Percentiles rank a stretch among this genome's conserved stretches.
Conservation (phyloP, 371 early-diverging fungal genomes). For the Parasitella parasitica region DNA sequence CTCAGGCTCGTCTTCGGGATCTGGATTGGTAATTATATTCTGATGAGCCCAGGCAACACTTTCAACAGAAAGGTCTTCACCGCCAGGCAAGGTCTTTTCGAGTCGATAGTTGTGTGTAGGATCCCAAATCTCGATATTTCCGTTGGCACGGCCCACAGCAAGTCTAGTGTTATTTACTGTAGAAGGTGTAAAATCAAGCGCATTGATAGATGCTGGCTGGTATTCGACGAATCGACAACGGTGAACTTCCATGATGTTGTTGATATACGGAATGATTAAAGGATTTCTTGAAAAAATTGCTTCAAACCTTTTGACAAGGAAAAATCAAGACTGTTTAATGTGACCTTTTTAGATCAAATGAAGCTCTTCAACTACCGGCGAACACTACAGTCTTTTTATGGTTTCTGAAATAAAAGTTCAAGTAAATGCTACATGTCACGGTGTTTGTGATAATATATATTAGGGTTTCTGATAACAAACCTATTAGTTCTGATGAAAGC, state of each 20-base stretch:
- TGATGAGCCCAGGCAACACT: conserved; percentile 87
- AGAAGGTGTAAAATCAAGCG: conserved; percentile 73
- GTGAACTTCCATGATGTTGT: conserved; percentile 72
- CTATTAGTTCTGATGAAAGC: too few relatives aligned
- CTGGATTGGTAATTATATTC: conserved; percentile 55
- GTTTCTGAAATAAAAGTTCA: too few relatives aligned
- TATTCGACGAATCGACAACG: conserved; percentile 91
- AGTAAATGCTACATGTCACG: too few relatives aligned
- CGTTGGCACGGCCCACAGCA: conserved; percentile 89
- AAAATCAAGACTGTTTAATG: background rate
- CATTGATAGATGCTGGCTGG: conserved; percentile 82
- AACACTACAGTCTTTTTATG: too few relatives aligned
- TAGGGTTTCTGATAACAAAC: too few relatives aligned
- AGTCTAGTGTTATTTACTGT: conserved; percentile 52
- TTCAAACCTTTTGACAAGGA: background rate
- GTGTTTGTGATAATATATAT: too few relatives aligned
- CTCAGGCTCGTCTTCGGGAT: conserved; percentile 59
- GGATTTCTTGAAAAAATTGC: background rate
- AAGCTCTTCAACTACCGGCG: too few relatives aligned
- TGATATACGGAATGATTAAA: background rate
- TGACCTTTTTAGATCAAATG: background rate
- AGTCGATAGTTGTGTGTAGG: conserved; percentile 63
- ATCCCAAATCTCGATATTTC: conserved; percentile 93
- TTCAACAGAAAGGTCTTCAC: conserved; percentile 74
- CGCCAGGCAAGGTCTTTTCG: conserved; percentile 83